phyloP scores from a whole-genome alignment of 1,139 yeast species.

The Candida buenavistaensis region DNA sequence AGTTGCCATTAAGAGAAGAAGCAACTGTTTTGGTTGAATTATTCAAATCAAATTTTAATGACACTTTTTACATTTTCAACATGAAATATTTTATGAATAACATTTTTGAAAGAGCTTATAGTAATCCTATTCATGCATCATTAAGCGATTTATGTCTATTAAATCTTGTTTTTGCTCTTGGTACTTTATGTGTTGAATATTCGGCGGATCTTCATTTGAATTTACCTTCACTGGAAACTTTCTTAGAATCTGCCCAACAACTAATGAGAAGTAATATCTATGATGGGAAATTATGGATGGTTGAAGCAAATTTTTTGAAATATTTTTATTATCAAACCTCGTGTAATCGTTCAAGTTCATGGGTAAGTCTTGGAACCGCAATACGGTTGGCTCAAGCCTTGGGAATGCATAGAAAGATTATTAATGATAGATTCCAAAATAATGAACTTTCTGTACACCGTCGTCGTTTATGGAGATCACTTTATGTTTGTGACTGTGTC shows the following conservation, averaged over 20 bases:
- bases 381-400: conserved; percentile 60
- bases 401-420: conserved; percentile 62
- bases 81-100: conserved; percentile 25
- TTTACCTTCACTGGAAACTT: conserved; percentile 18
- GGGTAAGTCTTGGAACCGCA: conserved; percentile 41
- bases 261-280: conserved; percentile 28
- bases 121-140: conserved; percentile 17
- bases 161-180: conserved; percentile 40
- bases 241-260: conserved; percentile 31
- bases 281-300: conserved; percentile 43
- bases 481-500: conserved; percentile 42
- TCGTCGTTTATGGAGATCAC: conserved; percentile 38
- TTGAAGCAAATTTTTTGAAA: conserved; percentile 37
- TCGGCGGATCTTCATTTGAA: conserved; percentile 19
- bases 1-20: conserved; percentile 20
- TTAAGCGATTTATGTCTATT: conserved; percentile 19
- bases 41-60: conserved; percentile 35
- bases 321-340: conserved; percentile 38
- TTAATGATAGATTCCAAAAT: conserved; percentile 35
- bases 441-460: conserved; percentile 30
- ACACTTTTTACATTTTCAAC: conserved; percentile 34
- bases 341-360: conserved; percentile 39
- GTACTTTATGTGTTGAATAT: conserved; percentile 27
- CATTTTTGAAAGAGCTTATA: conserved; percentile 24
- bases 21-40: conserved; percentile 30